Evolutionary conservation across 495 filamentous ascomycete species (phyloP).

Genomic region (Penicillium maclennaniae): DNA sequence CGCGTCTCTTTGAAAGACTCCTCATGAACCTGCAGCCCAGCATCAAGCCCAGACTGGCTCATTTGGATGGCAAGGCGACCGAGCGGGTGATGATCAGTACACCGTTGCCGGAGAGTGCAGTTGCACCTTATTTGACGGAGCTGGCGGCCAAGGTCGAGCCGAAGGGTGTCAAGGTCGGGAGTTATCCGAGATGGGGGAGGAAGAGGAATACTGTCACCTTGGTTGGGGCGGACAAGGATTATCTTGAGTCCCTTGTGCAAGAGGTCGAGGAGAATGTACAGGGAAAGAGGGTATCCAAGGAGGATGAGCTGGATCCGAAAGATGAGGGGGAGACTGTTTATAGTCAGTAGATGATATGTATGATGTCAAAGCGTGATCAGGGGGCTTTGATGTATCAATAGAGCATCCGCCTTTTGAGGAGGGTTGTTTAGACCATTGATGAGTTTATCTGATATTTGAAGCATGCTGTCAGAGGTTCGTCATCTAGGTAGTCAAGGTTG

Average conservation of each 20-base stretch:
- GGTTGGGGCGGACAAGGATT: slow-evolving; percentile 67
- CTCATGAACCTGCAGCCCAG: slow-evolving; percentile 70
- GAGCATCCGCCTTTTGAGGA: background rate
- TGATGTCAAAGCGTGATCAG: background rate
- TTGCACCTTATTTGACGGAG: slow-evolving; percentile 78
- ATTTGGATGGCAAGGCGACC: slow-evolving; percentile 77
- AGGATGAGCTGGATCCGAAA: slow-evolving; percentile 56
- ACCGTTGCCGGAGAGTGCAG: slow-evolving; percentile 75
- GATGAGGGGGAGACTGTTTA: slow-evolving; percentile 29
- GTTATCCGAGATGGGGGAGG: slow-evolving; percentile 91
- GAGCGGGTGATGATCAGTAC: slow-evolving; percentile 78
- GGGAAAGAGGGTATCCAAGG: slow-evolving; percentile 50
- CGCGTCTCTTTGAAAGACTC: slow-evolving; percentile 73
- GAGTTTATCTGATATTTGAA: no score
- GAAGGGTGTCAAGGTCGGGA: slow-evolving; percentile 87
- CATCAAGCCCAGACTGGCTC: slow-evolving; percentile 63
- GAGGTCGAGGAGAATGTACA: slow-evolving; percentile 61
- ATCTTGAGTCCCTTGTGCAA: slow-evolving; percentile 55
- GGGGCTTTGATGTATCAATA: background rate
- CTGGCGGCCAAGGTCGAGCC: slow-evolving; percentile 66
- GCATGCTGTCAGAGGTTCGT: no score
- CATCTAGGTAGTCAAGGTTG: no score
- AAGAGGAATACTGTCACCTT: slow-evolving; percentile 86
- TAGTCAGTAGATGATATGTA: slow-evolving; percentile 19
- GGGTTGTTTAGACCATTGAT: no score